Evolutionary conservation across 106 monocot species (phyloP).

Genomic region (Vanilla planifolia): DNA sequence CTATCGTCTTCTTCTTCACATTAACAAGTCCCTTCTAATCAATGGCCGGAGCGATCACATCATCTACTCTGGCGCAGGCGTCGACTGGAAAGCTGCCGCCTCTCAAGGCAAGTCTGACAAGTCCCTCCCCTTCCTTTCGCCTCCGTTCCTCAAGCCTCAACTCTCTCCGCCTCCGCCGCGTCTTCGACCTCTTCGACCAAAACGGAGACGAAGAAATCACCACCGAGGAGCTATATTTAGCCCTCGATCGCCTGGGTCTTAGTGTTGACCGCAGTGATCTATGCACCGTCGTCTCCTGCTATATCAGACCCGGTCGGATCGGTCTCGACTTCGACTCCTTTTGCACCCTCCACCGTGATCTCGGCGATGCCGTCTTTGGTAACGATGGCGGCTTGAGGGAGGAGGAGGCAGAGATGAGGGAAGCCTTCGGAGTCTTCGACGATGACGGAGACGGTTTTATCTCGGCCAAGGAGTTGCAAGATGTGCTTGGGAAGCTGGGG

Average conservation of each 20-base stretch:
- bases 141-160: slow-evolving; percentile 52
- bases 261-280: slow-evolving; percentile 8
- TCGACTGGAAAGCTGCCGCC: neutral
- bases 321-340: slow-evolving; percentile 24
- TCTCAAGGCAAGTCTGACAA: neutral
- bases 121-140: slow-evolving; percentile 41
- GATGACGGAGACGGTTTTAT: slow-evolving; percentile 70
- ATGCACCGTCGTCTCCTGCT: slow-evolving; percentile 10
- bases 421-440: slow-evolving; percentile 78
- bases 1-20: no score
- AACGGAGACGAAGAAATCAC: slow-evolving; percentile 31
- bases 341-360: slow-evolving; percentile 9
- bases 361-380: slow-evolving; percentile 15
- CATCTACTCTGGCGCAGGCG: neutral
- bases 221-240: slow-evolving; percentile 1
- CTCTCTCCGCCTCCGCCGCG: slow-evolving; percentile 57
- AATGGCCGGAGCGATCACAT: slow-evolving; percentile 3
- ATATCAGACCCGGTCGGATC: slow-evolving; percentile 10
- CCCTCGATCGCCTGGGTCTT: slow-evolving; percentile 16
- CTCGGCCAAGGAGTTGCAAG: slow-evolving; percentile 61
- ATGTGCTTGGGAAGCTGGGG: slow-evolving; percentile 62
- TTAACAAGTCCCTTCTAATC: no score
- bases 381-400: neutral
- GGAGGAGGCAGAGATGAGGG: slow-evolving; percentile 41
- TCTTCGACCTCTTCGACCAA: slow-evolving; percentile 68